phyloP scores from a whole-genome alignment of 345 rosid genomes.

The Leavenworthia alabamica region DNA sequence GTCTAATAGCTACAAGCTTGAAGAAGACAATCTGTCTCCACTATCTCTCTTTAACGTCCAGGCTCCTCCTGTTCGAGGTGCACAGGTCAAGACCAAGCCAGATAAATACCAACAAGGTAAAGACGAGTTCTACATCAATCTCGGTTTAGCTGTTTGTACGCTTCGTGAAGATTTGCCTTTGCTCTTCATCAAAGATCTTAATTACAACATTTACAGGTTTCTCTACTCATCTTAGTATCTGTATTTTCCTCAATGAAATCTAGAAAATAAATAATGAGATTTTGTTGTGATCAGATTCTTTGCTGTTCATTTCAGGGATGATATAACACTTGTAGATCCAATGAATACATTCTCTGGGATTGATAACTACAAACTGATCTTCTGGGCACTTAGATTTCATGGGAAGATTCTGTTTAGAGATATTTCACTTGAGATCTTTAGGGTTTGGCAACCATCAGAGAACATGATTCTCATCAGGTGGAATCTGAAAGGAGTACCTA shows the following conservation, averaged over 20 bases:
- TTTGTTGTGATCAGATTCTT: background rate
- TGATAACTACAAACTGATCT: slow-evolving; percentile 70
- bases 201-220: slow-evolving; percentile 80
- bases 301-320: slow-evolving; percentile 50
- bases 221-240: background rate
- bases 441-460: slow-evolving; percentile 92
- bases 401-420: slow-evolving; percentile 79
- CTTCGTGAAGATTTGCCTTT: slow-evolving; percentile 84
- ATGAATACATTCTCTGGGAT: slow-evolving; percentile 77
- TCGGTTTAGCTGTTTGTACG: slow-evolving; percentile 78
- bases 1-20: background rate
- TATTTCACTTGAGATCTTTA: slow-evolving; percentile 57
- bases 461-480: slow-evolving; percentile 75
- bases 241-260: background rate
- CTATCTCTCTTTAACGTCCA: slow-evolving; percentile 23
- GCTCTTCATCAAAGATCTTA: slow-evolving; percentile 66
- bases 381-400: slow-evolving; percentile 88
- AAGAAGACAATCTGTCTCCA: slow-evolving; percentile 12
- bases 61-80: slow-evolving; percentile 38
- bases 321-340: slow-evolving; percentile 71
- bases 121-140: slow-evolving; percentile 63
- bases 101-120: slow-evolving; percentile 37
- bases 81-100: slow-evolving; percentile 34
- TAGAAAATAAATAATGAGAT: background rate
- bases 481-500: slow-evolving; percentile 73